A percentile compares a stretch with the other conserved stretches of the same genome.
These are phyloP conservation scores for Globisporangium carolinianum DNA, from an alignment of 352 stramenopile species.

Conservation along the genomic window DNA sequence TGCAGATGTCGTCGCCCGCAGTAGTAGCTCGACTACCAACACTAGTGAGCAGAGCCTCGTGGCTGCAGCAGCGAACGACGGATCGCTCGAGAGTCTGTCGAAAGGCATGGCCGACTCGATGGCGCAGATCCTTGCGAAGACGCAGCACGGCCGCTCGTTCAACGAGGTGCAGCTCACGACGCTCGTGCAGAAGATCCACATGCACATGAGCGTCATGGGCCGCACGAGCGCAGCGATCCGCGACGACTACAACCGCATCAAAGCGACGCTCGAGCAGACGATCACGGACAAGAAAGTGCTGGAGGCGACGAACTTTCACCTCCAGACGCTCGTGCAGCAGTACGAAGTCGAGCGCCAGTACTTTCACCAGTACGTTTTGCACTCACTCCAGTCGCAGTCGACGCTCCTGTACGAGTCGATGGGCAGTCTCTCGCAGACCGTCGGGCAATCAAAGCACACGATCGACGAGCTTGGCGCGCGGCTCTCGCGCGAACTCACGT, in stretches of 20 bases:
- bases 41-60: conserved; percentile 12
- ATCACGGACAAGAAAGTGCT: conserved; percentile 29
- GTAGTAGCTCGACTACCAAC: neutral
- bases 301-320: conserved; percentile 21
- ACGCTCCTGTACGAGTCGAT: conserved; percentile 18
- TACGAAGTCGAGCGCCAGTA: conserved; percentile 28
- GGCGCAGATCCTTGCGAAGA: conserved; percentile 28
- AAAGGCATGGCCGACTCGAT: conserved; percentile 32
- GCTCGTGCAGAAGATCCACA: conserved; percentile 31
- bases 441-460: conserved; percentile 15
- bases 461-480: conserved; percentile 14
- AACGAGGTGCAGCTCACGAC: conserved; percentile 30
- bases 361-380: conserved; percentile 25
- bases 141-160: conserved; percentile 17
- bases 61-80: conserved; percentile 8
- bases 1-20: conserved; percentile 16
- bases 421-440: conserved; percentile 14
- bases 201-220: conserved; percentile 37
- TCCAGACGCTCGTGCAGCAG: conserved; percentile 21
- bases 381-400: conserved; percentile 18
- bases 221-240: conserved; percentile 27
- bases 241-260: conserved; percentile 27
- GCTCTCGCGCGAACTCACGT: conserved; percentile 13
- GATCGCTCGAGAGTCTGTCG: conserved; percentile 19
- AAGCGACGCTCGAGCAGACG: conserved; percentile 23